A percentile compares a stretch with the other conserved stretches of the same genome.
phyloP scores from a whole-genome alignment of 2,329 filamentous ascomycete genomes.

The Hypoxylon sp. region DNA sequence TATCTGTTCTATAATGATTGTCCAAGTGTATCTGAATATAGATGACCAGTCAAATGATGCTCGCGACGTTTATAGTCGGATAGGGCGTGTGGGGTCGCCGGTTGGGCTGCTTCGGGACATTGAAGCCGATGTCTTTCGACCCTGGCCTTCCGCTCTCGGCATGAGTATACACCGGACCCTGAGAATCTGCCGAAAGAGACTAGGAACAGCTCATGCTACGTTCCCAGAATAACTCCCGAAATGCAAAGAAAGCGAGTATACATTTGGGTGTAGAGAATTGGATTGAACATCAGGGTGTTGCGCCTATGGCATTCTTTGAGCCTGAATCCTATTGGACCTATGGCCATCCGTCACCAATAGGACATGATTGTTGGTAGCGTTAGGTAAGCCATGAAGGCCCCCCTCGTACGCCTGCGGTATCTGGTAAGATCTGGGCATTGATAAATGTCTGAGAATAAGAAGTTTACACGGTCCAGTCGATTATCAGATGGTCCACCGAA shows the following conservation, averaged over 20 bases:
- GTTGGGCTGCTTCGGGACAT: slow-evolving; percentile 43
- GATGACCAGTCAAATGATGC: neutral
- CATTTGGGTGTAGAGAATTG: too few relatives aligned
- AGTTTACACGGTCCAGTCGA: neutral
- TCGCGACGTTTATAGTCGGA: slow-evolving; percentile 7
- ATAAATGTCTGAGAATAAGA: too few relatives aligned
- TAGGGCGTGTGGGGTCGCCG: slow-evolving; percentile 26
- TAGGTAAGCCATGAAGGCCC: too few relatives aligned
- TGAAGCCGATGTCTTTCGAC: slow-evolving; percentile 40
- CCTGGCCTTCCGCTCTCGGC: slow-evolving; percentile 43
- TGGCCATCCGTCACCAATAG: slow-evolving; percentile 1
- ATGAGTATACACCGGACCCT: slow-evolving; percentile 6
- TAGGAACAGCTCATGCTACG: neutral
- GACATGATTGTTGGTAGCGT: neutral
- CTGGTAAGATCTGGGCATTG: too few relatives aligned
- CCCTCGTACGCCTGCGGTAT: too few relatives aligned
- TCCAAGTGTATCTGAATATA: neutral
- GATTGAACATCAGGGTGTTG: neutral
- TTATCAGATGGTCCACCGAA: neutral
- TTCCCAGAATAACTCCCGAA: slow-evolving; percentile 8
- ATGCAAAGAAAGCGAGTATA: neutral
- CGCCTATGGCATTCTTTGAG: slow-evolving; percentile 6
- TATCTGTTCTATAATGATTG: neutral
- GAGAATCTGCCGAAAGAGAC: neutral
- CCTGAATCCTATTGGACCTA: neutral